Evolutionary conservation across 768 basidiomycete genomes (phyloP).

Genomic region (Tylopilus balloui): DNA sequence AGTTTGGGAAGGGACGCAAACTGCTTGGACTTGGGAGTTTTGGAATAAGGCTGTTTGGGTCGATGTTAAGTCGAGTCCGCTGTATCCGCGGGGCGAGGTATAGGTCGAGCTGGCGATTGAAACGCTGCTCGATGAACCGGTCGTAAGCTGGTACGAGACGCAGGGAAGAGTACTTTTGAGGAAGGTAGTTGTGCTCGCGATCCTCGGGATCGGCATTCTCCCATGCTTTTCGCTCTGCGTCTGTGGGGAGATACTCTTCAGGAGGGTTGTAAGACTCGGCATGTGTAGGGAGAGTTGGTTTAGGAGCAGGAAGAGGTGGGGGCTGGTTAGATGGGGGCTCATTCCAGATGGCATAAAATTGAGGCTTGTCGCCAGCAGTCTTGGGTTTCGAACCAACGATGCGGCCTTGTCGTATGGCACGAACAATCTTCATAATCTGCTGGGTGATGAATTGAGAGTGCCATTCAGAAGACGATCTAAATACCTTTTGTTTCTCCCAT

Average conservation of each 20-base stretch:
- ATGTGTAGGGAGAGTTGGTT: constrained; percentile 81
- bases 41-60: constrained; percentile 87
- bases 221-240: constrained; percentile 79
- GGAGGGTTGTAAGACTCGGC: constrained; percentile 99
- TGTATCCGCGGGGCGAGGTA: constrained; percentile 95
- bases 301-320: constrained; percentile 91
- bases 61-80: constrained; percentile 82
- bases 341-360: constrained; percentile 88
- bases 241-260: constrained; percentile 88
- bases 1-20: constrained; percentile 90
- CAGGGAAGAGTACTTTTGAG: constrained; percentile 78
- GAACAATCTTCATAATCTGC: constrained; percentile 99
- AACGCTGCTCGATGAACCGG: constrained; percentile 89
- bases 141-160: constrained; percentile 91
- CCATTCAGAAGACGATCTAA: background rate
- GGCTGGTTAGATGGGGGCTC: constrained; percentile 68
- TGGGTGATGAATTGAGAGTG: constrained; percentile 2
- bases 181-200: constrained; percentile 83
- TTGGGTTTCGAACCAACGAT: constrained; percentile 89
- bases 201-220: constrained; percentile 82
- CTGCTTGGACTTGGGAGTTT: constrained; percentile 91
- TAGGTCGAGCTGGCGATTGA: constrained; percentile 89
- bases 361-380: constrained; percentile 54
- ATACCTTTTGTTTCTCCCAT: constrained; percentile 99
- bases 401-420: constrained; percentile 93